Evolutionary conservation across 78 protist species (phyloP).

Genomic region (Dictyostelium capitatum): DNA sequence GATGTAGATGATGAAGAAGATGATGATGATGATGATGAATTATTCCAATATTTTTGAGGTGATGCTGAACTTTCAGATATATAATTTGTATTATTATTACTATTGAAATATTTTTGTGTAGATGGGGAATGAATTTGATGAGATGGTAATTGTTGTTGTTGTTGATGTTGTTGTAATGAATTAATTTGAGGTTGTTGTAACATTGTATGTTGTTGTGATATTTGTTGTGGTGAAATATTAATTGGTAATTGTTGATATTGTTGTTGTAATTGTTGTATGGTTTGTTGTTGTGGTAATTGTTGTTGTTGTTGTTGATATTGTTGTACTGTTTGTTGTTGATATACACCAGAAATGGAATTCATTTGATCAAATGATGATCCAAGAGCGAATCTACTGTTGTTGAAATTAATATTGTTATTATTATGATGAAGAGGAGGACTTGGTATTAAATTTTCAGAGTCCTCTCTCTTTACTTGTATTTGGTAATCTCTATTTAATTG

Average conservation of each 20-base stretch:
- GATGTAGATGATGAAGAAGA: neutral
- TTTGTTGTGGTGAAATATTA: neutral
- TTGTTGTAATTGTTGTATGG: neutral
- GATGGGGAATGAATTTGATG: neutral
- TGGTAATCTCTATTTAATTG: slow-evolving; percentile 18
- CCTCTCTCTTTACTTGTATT: neutral
- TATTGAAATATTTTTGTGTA: neutral
- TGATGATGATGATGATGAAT: neutral
- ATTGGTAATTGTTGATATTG: neutral
- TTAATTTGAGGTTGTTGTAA: neutral
- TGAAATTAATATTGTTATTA: neutral
- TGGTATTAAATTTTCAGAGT: slow-evolving; percentile 15
- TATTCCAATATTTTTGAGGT: neutral
- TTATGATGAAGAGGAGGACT: neutral
- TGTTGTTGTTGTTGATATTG: neutral
- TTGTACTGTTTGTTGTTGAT: neutral
- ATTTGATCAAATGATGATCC: neutral
- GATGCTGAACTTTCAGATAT: neutral
- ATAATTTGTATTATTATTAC: neutral
- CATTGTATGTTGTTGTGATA: neutral
- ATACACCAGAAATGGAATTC: neutral
- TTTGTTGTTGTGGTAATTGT: neutral
- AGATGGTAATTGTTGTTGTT: neutral
- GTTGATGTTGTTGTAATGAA: neutral
- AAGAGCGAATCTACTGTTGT: neutral